Evolutionary conservation across 176 grass and related monocot species (phyloP).

Genomic region (Rhynchospora tenuis): DNA sequence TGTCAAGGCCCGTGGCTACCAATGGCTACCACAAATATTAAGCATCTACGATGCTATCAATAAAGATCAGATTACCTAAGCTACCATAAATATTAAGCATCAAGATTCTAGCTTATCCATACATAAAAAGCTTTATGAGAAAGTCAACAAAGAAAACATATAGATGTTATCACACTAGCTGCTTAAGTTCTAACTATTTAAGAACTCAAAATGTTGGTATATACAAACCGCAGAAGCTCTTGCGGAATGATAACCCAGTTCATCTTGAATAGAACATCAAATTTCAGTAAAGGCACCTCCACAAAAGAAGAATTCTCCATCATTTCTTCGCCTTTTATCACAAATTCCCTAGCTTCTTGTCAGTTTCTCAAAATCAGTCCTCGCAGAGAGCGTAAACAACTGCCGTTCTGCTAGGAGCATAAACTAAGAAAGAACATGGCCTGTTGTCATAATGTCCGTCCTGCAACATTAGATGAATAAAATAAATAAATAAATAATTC

Average conservation of each 20-base stretch:
- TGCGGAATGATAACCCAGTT: constrained; percentile 3
- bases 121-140: background rate
- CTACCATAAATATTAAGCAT: background rate
- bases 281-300: background rate
- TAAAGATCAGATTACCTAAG: background rate
- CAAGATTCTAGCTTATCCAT: background rate
- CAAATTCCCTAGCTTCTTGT: background rate
- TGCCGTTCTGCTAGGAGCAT: constrained; percentile 75
- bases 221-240: background rate
- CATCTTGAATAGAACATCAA: constrained; percentile 8
- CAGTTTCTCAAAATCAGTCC: constrained; percentile 27
- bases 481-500: background rate
- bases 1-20: background rate
- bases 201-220: constrained; percentile 10
- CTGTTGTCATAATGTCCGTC: constrained; percentile 72
- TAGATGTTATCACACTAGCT: constrained; percentile 3
- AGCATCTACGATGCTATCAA: background rate
- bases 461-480: constrained; percentile 29
- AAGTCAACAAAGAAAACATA: background rate
- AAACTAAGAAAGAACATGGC: constrained; percentile 62
- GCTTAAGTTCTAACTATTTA: background rate
- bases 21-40: too few relatives aligned
- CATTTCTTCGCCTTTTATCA: background rate
- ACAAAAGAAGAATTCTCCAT: background rate
- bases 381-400: constrained; percentile 77